These are phyloP conservation scores for Plasmopara viticola DNA, from an alignment of 352 stramenopile genomes.

Conservation along the genomic window DNA sequence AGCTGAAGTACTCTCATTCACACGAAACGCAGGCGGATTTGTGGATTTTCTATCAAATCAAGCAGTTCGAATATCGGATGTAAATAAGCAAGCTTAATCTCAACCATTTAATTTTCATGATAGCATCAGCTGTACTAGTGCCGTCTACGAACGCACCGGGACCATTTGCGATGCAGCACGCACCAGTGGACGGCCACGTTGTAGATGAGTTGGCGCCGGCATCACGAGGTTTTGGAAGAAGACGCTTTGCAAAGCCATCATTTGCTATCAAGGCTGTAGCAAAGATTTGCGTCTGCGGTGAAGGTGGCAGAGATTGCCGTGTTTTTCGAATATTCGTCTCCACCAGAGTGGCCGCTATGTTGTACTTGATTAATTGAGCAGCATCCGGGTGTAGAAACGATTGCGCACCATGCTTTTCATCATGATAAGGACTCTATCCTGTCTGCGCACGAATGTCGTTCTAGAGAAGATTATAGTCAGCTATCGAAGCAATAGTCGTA, in stretches of 20 bases:
- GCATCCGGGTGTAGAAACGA: constrained; percentile 1
- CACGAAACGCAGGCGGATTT: no score
- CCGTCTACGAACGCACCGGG: neutral
- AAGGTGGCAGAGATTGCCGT: constrained; percentile 1
- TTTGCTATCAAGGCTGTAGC: neutral
- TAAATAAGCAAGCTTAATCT: neutral
- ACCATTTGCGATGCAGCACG: constrained; percentile 2
- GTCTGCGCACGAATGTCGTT: constrained; percentile 2
- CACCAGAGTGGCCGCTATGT: neutral
- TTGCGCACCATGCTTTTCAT: constrained; percentile 1
- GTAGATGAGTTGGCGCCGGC: neutral
- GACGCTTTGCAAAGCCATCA: neutral
- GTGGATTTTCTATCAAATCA: no score
- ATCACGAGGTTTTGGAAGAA: neutral
- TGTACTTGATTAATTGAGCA: constrained; percentile 1
- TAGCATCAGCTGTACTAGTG: neutral
- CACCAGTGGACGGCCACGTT: neutral
- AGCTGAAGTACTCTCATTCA: no score
- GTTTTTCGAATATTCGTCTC: neutral
- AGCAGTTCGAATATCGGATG: no score
- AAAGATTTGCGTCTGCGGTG: neutral
- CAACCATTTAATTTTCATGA: neutral
- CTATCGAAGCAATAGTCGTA: neutral
- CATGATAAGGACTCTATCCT: neutral
- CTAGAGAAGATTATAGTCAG: constrained; percentile 2